These are phyloP conservation scores for Naganishia sp. DNA, from an alignment of 1,284 basidiomycete genomes.

Conservation along the genomic window DNA sequence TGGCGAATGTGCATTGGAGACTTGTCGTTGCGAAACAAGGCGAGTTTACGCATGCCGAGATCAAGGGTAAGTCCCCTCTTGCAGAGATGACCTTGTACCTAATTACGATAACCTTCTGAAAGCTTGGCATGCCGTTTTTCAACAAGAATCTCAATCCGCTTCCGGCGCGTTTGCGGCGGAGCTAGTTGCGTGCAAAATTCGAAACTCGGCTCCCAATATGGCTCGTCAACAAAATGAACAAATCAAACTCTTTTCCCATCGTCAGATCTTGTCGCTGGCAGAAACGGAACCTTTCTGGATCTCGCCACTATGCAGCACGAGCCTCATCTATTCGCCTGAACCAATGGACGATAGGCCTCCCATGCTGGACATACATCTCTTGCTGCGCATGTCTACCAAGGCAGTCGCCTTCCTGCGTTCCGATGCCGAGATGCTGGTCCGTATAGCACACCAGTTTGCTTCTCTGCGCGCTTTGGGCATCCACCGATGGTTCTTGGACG, in stretches of 20 bases:
- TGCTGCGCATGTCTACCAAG: conserved; percentile 22
- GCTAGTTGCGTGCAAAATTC: conserved; percentile 2
- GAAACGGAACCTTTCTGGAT: conserved; percentile 1
- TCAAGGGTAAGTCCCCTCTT: conserved; percentile 7
- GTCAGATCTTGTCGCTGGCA: conserved; percentile 3
- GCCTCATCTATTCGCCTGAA: background rate
- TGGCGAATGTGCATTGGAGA: conserved; percentile 28
- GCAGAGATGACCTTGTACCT: background rate
- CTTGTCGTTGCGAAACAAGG: conserved; percentile 7
- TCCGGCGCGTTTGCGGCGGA: conserved; percentile 20
- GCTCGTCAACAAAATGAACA: background rate
- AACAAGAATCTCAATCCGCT: conserved; percentile 19
- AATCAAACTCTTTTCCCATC: conserved; percentile 1
- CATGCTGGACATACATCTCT: conserved; percentile 3
- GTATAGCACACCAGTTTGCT: conserved; percentile 11
- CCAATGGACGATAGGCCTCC: background rate
- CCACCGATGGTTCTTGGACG: conserved; percentile 13
- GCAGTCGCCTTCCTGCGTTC: conserved; percentile 13
- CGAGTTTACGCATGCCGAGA: conserved; percentile 1
- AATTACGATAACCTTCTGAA: background rate
- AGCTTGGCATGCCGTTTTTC: conserved; percentile 17
- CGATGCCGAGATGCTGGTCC: conserved; percentile 3
- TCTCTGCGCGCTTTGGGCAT: conserved; percentile 18
- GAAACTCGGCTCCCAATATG: background rate
- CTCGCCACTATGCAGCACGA: conserved; percentile 11